phyloP scores from a whole-genome alignment of 129 eudicot genomes.

The Artemisia annua region DNA sequence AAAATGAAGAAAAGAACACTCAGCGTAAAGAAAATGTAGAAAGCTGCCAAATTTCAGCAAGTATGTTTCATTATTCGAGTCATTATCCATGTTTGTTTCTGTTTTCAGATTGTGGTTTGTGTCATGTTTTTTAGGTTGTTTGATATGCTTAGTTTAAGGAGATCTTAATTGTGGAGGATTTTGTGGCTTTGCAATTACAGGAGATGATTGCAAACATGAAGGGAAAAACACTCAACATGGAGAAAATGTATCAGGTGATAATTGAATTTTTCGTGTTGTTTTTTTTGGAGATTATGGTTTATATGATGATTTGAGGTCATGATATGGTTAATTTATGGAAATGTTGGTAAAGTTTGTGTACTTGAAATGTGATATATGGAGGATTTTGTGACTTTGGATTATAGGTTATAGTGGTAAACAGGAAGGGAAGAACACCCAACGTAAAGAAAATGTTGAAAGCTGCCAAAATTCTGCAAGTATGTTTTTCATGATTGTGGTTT shows the following conservation, averaged over 20 bases:
- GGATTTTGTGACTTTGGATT: background rate
- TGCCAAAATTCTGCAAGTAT: constrained; percentile 21
- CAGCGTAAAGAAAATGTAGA: too few species aligned
- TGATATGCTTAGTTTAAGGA: too few species aligned
- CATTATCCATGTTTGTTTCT: too few species aligned
- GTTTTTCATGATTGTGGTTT: background rate
- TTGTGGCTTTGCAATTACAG: too few species aligned
- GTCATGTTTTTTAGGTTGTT: too few species aligned
- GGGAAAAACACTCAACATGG: too few species aligned
- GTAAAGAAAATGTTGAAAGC: constrained; percentile 19
- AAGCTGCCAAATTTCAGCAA: too few species aligned
- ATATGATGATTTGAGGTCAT: constrained; percentile 10
- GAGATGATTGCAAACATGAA: too few species aligned
- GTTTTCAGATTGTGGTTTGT: too few species aligned
- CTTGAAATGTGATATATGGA: background rate
- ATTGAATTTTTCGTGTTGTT: background rate
- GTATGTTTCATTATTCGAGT: too few species aligned
- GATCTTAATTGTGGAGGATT: too few species aligned
- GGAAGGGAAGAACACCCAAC: constrained; percentile 10
- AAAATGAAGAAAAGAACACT: too few species aligned
- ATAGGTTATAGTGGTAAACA: background rate
- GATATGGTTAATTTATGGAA: constrained; percentile 16
- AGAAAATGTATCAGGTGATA: background rate
- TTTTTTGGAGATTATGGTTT: background rate
- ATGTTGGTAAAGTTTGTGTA: background rate